phyloP scores from a whole-genome alignment of 2,329 filamentous ascomycete genomes.

The Talaromyces sp. region DNA sequence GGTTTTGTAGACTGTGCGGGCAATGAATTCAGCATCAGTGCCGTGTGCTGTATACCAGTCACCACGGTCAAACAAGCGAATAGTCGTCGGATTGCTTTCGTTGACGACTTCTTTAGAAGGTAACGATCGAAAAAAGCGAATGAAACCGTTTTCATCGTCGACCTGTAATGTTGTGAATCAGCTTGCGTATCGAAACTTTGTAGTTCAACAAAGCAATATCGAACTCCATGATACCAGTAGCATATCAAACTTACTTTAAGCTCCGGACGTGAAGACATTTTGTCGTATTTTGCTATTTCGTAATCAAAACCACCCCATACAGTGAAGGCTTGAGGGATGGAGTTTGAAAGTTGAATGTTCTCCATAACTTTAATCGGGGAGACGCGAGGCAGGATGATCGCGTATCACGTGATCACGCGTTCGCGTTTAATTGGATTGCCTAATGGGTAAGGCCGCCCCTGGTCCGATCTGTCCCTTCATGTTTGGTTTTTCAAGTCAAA shows the following conservation, averaged over 20 bases:
- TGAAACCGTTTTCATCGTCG: constrained; percentile 95
- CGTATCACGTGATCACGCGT: constrained; percentile 36
- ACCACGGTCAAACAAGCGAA: constrained; percentile 88
- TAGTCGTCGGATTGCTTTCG: constrained; percentile 47
- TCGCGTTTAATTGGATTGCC: constrained; percentile 22
- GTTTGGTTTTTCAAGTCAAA: neutral
- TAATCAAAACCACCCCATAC: constrained; percentile 7
- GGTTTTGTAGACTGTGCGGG: constrained; percentile 84
- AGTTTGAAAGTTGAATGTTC: constrained; percentile 1
- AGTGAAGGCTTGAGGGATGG: neutral
- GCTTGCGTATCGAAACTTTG: neutral
- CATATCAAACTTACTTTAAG: constrained; percentile 55
- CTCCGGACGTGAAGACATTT: constrained; percentile 69
- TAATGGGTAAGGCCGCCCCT: constrained; percentile 17
- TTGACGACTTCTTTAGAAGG: constrained; percentile 58
- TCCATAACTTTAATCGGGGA: constrained; percentile 14
- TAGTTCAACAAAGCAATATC: neutral
- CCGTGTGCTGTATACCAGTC: constrained; percentile 81
- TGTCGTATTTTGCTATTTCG: constrained; percentile 24
- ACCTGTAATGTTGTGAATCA: constrained; percentile 55
- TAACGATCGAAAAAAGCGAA: constrained; percentile 90
- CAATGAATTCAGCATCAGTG: constrained; percentile 47
- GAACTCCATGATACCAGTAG: neutral
- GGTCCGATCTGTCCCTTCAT: neutral
- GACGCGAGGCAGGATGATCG: constrained; percentile 27